These are phyloP conservation scores for Combretum micranthum DNA, from an alignment of 345 rosid species.

Conservation along the genomic window DNA sequence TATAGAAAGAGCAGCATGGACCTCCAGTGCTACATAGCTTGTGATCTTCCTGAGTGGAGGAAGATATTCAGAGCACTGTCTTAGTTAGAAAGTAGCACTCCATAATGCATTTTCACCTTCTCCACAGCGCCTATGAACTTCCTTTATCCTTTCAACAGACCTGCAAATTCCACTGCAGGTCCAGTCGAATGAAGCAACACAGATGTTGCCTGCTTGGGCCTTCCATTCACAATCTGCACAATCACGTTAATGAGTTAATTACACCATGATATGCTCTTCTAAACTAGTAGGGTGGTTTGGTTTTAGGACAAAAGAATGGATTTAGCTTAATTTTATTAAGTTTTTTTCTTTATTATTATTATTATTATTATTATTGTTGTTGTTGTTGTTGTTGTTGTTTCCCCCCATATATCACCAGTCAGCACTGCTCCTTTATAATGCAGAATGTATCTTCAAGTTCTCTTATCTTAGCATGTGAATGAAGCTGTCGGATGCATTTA, in stretches of 20 bases:
- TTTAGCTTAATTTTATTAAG: too few relatives aligned
- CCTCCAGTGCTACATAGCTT: background rate
- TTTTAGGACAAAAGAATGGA: too few relatives aligned
- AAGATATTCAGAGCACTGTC: constrained; percentile 12
- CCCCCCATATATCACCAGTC: too few relatives aligned
- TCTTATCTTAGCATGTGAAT: too few relatives aligned
- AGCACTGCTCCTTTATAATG: too few relatives aligned
- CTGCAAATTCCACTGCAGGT: constrained; percentile 94
- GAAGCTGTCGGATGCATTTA: too few relatives aligned
- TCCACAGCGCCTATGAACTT: constrained; percentile 87
- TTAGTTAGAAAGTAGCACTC: constrained; percentile 57
- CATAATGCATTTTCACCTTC: constrained; percentile 89
- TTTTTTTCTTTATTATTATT: too few relatives aligned
- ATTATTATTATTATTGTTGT: too few relatives aligned
- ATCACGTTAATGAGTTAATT: background rate
- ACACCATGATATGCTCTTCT: background rate
- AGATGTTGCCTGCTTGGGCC: constrained; percentile 94
- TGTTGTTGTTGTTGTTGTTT: too few relatives aligned
- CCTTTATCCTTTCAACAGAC: constrained; percentile 79
- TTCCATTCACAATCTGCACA: constrained; percentile 91
- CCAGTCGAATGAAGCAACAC: constrained; percentile 97
- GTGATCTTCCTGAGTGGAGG: constrained; percentile 33
- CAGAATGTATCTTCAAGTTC: too few relatives aligned
- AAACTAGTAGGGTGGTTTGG: too few relatives aligned
- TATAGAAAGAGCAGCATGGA: constrained; percentile 1